Evolutionary conservation across 192 early-diverging fungal genomes (phyloP).

Genomic region (Coemansia umbellata): DNA sequence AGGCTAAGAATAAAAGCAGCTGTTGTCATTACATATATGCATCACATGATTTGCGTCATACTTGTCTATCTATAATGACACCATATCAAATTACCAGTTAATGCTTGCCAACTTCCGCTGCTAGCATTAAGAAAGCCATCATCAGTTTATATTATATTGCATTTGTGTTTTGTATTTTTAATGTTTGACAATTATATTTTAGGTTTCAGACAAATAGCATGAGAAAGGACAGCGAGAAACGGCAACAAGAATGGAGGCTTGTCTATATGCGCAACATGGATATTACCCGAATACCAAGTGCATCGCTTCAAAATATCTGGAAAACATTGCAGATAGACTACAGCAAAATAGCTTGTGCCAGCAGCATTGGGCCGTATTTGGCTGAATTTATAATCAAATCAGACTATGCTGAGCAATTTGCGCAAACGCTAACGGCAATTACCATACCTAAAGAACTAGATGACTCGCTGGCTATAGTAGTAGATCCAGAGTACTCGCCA

Average conservation of each 20-base stretch:
- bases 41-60: too few relatives aligned
- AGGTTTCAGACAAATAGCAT: too few relatives aligned
- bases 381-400: slow-evolving; percentile 32
- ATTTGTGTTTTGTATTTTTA: too few relatives aligned
- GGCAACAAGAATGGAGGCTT: slow-evolving; percentile 25
- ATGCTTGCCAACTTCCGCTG: too few relatives aligned
- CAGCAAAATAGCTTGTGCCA: slow-evolving; percentile 11
- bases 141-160: too few relatives aligned
- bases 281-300: slow-evolving; percentile 16
- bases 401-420: slow-evolving; percentile 14
- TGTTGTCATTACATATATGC: too few relatives aligned
- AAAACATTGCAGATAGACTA: slow-evolving; percentile 11
- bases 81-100: too few relatives aligned
- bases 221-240: too few relatives aligned
- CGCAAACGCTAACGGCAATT: slow-evolving; percentile 1
- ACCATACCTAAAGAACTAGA: slow-evolving; percentile 5
- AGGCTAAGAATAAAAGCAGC: too few relatives aligned
- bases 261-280: slow-evolving; percentile 52
- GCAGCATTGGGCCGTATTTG: slow-evolving; percentile 27
- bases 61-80: too few relatives aligned
- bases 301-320: slow-evolving; percentile 18
- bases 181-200: too few relatives aligned
- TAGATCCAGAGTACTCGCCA: slow-evolving; percentile 20
- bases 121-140: too few relatives aligned
- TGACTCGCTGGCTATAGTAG: slow-evolving; percentile 12